Percentiles rank a stretch among this genome's conserved stretches.
phyloP scores from a whole-genome alignment of 139 green algal species.

The Tetraselmis striata region DNA sequence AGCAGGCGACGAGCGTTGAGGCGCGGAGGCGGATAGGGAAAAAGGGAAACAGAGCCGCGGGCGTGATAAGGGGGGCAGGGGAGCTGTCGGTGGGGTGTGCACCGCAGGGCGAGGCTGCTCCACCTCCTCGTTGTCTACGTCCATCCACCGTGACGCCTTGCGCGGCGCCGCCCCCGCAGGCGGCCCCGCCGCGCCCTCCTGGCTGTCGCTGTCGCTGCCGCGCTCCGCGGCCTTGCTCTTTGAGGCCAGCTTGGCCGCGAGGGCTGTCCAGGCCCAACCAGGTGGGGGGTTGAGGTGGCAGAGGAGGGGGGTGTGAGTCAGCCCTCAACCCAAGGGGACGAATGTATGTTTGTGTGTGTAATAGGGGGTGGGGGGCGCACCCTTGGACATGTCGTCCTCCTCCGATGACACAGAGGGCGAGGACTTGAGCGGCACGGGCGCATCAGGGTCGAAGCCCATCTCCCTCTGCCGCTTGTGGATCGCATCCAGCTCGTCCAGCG shows the following conservation, averaged over 20 bases:
- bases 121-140: background rate
- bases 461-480: background rate
- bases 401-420: constrained; percentile 33
- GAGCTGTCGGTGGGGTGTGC: too few relatives aligned
- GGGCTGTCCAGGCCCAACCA: too few relatives aligned
- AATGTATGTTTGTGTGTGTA: too few relatives aligned
- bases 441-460: constrained; percentile 26
- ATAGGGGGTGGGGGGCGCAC: background rate
- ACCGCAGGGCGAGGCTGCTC: background rate
- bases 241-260: background rate
- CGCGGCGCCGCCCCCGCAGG: too few relatives aligned
- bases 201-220: background rate
- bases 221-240: background rate
- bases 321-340: too few relatives aligned
- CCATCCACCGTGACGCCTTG: background rate
- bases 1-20: too few relatives aligned
- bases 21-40: too few relatives aligned
- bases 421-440: constrained; percentile 38
- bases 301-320: too few relatives aligned
- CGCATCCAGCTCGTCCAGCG: background rate
- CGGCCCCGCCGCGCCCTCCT: too few relatives aligned
- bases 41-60: too few relatives aligned
- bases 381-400: background rate
- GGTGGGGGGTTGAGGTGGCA: too few relatives aligned
- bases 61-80: too few relatives aligned